phyloP scores from a whole-genome alignment of 192 early-diverging fungal species.

The Cetraspora pellucida region DNA sequence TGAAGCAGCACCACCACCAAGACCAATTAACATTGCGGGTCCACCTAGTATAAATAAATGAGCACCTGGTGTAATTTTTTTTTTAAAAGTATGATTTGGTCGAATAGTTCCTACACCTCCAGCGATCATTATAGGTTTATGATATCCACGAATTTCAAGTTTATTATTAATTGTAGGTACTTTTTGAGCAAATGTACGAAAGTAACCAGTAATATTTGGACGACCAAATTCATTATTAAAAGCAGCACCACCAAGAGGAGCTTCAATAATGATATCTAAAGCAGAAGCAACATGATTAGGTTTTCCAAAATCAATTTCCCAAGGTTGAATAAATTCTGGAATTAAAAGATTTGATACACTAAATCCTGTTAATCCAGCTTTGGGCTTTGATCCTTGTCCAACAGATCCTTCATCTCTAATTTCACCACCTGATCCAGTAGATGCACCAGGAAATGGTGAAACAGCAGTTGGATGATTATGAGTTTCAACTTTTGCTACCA shows the following conservation, averaged over 20 bases:
- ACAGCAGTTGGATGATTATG: slow-evolving; percentile 99
- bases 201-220: slow-evolving; percentile 93
- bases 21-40: slow-evolving; percentile 96
- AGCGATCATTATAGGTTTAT: slow-evolving; percentile 99
- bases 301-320: slow-evolving; percentile 87
- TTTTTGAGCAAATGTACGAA: slow-evolving; percentile 85
- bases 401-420: slow-evolving; percentile 99
- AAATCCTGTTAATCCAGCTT: slow-evolving; percentile 94
- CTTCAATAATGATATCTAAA: slow-evolving; percentile 97
- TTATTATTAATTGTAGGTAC: slow-evolving; percentile 54
- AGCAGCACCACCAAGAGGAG: slow-evolving; percentile 94
- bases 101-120: slow-evolving; percentile 95
- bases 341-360: slow-evolving; percentile 94
- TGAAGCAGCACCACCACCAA: slow-evolving; percentile 98
- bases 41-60: slow-evolving; percentile 92
- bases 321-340: slow-evolving; percentile 87
- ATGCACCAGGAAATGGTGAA: slow-evolving; percentile 97
- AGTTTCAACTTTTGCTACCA: slow-evolving; percentile 97
- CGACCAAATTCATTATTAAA: slow-evolving; percentile 99
- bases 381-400: slow-evolving; percentile 93
- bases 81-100: slow-evolving; percentile 87
- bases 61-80: slow-evolving; percentile 78
- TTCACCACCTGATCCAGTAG: slow-evolving; percentile 98
- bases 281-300: slow-evolving; percentile 90
- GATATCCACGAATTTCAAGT: slow-evolving; percentile 89